Conservation (phyloP, 495 filamentous ascomycete genomes). For the Hypoxylon fragiforme region DNA sequence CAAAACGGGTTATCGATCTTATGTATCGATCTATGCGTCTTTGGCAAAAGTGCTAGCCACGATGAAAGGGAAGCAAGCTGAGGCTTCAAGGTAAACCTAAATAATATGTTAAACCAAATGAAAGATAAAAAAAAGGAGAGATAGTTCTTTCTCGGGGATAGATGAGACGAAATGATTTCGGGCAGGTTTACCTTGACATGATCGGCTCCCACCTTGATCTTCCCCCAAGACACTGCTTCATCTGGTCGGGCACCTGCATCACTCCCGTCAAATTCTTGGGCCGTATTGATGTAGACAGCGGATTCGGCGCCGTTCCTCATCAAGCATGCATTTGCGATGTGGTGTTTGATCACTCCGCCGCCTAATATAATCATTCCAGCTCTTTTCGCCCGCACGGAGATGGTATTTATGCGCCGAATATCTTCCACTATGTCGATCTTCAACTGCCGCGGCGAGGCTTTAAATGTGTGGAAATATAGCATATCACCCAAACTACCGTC, state of each 20-base stretch:
- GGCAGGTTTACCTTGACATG: conserved; percentile 72
- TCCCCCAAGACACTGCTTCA: conserved; percentile 97
- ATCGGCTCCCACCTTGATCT: conserved; percentile 85
- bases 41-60: conserved; percentile 92
- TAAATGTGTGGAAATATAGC: conserved; percentile 96
- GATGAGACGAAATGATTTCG: background rate
- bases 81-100: conserved; percentile 89
- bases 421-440: conserved; percentile 88
- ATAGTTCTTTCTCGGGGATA: too few relatives aligned
- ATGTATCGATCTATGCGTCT: conserved; percentile 37
- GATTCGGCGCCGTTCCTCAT: conserved; percentile 97
- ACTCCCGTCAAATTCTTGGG: conserved; percentile 93
- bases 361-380: conserved; percentile 94
- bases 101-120: conserved; percentile 24
- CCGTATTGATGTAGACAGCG: conserved; percentile 96
- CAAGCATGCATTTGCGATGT: conserved; percentile 94
- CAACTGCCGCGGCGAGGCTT: conserved; percentile 74
- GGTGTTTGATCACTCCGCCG: conserved; percentile 92
- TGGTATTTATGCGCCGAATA: conserved; percentile 84
- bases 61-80: conserved; percentile 88
- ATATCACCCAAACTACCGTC: conserved; percentile 96
- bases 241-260: conserved; percentile 95
- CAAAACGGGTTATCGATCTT: too few relatives aligned
- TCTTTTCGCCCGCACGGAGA: conserved; percentile 78
- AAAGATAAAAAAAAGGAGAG: too few relatives aligned